Base-by-base conservation (phyloP, 2,329 filamentous ascomycete species). In the Aspergillus costaricaensis region DNA sequence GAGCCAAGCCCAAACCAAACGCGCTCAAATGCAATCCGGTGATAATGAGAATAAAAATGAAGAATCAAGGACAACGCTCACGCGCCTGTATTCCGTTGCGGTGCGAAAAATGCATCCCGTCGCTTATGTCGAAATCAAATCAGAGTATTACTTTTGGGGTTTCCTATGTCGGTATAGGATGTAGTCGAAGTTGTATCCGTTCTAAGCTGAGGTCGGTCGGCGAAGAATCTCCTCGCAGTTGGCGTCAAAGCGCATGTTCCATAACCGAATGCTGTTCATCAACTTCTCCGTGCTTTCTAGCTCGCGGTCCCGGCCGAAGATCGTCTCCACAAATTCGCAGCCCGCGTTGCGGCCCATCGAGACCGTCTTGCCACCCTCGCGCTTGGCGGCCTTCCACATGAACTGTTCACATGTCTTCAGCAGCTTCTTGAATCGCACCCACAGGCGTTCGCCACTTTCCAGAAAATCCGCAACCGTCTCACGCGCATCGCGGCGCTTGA, bases 241-340 rank as follows among this genome's bases (percentile, higher is more conserved):
- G 76, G 91, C 91, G 72, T 97, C 92, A 77, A 97, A 99, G 50
- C 94, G 90, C 79, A 96, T 87, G 76, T 91, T 92, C 91, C 94
- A 99, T 38, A 93, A 83, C 53, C 91, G 86, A 72, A 96, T 88
- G 65, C 87, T 88, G 66, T 91, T 88, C 92, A 98, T 98, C 78
- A 97, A 87, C 77, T 90, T 91, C 82, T 97, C 92, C 2, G 94
- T 97, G 77, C 88, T 88, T 76, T 93, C 88, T 58, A 97, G 83
- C 79, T 97, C 91, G 64, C 92, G 86, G 73, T 98, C 94, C 64
- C 90, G 88, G 66, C 93, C 94, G 70, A 98, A 98, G 69, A 99
- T 91, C 55, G 92, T 93, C 76, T 97, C 90, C 71, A 99, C 94
- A 71, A 99, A 98, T 81, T 97, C 93, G 68, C 91, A 89, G 55